Evolutionary conservation across 179 eudicot species (phyloP).

Genomic region (Sideroxylon spinosum): DNA sequence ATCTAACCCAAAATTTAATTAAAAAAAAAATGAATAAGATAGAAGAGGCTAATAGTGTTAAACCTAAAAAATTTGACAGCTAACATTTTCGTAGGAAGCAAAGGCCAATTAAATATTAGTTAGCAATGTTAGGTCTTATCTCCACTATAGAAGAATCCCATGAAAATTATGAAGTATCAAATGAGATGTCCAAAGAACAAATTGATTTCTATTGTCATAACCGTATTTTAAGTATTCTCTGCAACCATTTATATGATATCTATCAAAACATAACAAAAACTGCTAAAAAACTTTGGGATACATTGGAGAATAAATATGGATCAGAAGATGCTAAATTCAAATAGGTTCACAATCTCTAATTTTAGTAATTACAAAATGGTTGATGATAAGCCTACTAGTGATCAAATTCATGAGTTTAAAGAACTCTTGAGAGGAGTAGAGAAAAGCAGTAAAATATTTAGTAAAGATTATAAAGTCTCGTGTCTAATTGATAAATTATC

Average conservation of each 20-base stretch:
- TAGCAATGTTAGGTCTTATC: neutral
- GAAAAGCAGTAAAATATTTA: neutral
- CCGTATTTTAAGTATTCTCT: neutral
- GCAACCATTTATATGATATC: neutral
- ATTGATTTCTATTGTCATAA: neutral
- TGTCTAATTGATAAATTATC: too few relatives aligned
- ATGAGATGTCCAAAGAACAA: neutral
- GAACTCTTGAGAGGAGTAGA: neutral
- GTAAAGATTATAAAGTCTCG: neutral
- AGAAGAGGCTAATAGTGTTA: neutral
- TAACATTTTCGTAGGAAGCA: neutral
- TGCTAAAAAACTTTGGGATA: neutral
- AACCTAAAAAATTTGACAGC: neutral
- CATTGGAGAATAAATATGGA: neutral
- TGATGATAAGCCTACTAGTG: neutral
- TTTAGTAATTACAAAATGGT: neutral
- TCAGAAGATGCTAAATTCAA: neutral
- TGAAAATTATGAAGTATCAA: too few relatives aligned
- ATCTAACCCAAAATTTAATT: neutral
- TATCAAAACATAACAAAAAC: neutral
- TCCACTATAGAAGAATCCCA: neutral
- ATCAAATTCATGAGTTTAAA: neutral
- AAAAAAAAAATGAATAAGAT: neutral
- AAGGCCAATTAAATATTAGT: neutral
- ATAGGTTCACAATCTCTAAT: neutral